Evolutionary conservation across 441 rosid genomes (phyloP), one percentile per base, ranked within the genome.

Genomic region (Croton setiger): DNA sequence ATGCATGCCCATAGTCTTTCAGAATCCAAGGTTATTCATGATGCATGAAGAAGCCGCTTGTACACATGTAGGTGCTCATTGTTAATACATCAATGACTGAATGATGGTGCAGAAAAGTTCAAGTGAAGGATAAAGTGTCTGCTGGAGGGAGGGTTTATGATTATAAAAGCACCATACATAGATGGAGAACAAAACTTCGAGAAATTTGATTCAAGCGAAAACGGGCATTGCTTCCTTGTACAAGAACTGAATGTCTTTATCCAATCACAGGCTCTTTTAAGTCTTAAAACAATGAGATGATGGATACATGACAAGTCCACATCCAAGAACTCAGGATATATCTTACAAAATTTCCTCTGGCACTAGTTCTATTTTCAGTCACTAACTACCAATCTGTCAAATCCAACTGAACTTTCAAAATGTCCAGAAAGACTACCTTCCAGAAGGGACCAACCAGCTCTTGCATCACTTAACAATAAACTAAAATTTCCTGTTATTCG

Each of bases 1-100:
- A 74, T 37, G 77, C 79, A 74, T 60, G 84, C 72, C 57, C 75
- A 72, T 66, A 63, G 62, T 78, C 79, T 77, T 74, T 72, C 73
- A 59, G 72, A 66, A 74, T 44, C 69, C 69, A 67, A 37, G 66
- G 33, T 47, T 51, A 73, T 70, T 67, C 71, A 66, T 67, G 68
- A 68, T 67, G 71, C 55, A 67, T 45, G 72, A 75, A 31, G 77
- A 35, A 82, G 76, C 74, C 53, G 71, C 78, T 76, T 67, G 67
- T 36, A 72, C 39, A 69, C 55, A 60, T 36, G 68, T 31, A 65
- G 67, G 74, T 8, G 64, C 66, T 53, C 68, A 66, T 21, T 47
- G 18, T 57, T 57, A 31, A 57, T 62, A 61, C 61, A 63, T 65
- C 49, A 72, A 57, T 51, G 51, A 73, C 55, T 59, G 45, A 64